phyloP scores from a whole-genome alignment of 345 rosid species.

The Cochlearia excelsa region DNA sequence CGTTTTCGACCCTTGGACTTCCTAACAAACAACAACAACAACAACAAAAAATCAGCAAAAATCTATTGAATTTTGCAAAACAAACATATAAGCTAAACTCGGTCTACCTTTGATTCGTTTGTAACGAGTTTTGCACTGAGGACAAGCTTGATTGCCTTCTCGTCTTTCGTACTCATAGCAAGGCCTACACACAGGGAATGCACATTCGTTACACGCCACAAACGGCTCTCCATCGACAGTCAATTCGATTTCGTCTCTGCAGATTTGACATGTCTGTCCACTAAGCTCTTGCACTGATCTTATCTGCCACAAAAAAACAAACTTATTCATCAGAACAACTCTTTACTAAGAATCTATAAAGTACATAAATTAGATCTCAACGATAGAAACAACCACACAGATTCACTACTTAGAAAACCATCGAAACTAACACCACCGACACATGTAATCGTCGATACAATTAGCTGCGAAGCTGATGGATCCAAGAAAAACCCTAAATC shows the following conservation, averaged over 20 bases:
- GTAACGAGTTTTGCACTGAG: conserved; percentile 96
- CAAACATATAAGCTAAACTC: background rate
- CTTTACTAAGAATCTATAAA: background rate
- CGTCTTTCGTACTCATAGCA: conserved; percentile 96
- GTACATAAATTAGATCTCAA: conserved; percentile 16
- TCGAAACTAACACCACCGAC: conserved; percentile 26
- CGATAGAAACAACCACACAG: background rate
- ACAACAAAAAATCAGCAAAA: background rate
- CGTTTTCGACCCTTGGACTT: conserved; percentile 93
- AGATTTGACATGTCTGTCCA: conserved; percentile 90
- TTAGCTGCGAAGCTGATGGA: background rate
- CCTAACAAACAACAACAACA: conserved; percentile 47
- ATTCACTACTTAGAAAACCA: conserved; percentile 1
- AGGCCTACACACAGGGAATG: conserved; percentile 95
- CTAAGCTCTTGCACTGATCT: conserved; percentile 91
- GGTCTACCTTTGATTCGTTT: conserved; percentile 72
- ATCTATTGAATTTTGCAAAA: background rate
- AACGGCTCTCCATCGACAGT: conserved; percentile 78
- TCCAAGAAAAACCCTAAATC: conserved; percentile 29
- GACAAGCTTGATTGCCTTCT: conserved; percentile 97
- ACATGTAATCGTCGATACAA: conserved; percentile 9
- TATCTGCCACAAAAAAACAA: conserved; percentile 48
- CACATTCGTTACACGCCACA: conserved; percentile 99
- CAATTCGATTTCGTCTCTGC: conserved; percentile 87
- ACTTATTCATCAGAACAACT: conserved; percentile 1